phyloP scores from a whole-genome alignment of 148 eudicot species.

The Cornus controversa region DNA sequence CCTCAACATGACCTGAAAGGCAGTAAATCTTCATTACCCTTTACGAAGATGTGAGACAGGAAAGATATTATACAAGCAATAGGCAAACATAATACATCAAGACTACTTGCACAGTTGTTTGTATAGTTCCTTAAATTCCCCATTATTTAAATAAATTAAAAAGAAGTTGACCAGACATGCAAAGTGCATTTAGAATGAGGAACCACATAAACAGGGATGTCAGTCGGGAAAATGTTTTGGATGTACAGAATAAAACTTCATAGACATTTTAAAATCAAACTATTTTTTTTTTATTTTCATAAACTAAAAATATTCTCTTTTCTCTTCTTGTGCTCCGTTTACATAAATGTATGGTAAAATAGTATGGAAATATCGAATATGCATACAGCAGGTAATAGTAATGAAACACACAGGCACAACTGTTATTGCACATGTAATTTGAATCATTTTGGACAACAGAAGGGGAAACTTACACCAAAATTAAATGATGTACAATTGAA shows the following conservation, averaged over 20 bases:
- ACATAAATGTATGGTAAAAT: neutral
- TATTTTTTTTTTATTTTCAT: neutral
- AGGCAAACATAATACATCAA: neutral
- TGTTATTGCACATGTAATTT: neutral
- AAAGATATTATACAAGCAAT: neutral
- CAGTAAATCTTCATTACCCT: constrained; percentile 1
- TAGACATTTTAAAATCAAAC: too few relatives aligned
- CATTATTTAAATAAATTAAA: neutral
- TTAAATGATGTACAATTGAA: neutral
- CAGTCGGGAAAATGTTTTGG: neutral
- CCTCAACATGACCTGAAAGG: constrained; percentile 74
- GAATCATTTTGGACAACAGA: neutral
- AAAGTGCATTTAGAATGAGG: neutral
- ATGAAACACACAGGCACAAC: neutral
- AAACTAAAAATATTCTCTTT: too few relatives aligned
- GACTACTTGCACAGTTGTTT: neutral
- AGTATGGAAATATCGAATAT: neutral
- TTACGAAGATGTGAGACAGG: neutral
- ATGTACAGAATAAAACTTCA: neutral
- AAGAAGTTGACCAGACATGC: neutral
- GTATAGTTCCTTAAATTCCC: neutral
- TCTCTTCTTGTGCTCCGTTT: neutral
- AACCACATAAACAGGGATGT: neutral
- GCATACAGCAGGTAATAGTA: neutral
- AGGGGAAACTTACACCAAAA: neutral